Evolutionary conservation across 2,329 filamentous ascomycete species (phyloP), one percentile per base, ranked within the genome.

Genomic region (Pezicula neosporulosa): DNA sequence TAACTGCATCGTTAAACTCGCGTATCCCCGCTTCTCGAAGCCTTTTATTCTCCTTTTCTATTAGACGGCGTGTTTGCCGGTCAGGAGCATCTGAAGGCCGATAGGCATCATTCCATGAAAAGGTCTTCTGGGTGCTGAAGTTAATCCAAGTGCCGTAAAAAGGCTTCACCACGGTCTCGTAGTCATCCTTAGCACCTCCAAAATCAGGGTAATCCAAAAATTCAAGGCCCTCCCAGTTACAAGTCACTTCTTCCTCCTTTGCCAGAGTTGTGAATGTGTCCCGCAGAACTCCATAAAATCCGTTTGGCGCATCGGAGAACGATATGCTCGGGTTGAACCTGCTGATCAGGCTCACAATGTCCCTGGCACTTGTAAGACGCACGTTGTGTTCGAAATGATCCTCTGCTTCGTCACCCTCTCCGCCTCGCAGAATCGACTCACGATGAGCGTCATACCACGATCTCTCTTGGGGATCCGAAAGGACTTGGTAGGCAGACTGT

Each of bases 361-460:
- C 90, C 44, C 90, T 84, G 12, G 89, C 80, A 2, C 88, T 90
- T 7, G 90, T 96, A 56, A 95, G 77, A 47, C 81, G 83, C 56
- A 90, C 79, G 65, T 90, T 86, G 59, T 86, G 72, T 42, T 86
- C 83, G 59, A 82, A 83, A 49, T 81, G 75, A 35, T 76, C 77
- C 44, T 69, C 68, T 30, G 66, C 58, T 53, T 65, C 63, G 9
- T 64, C 63, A 9, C 60, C 63, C 42, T 69, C 69, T 24, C 69
- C 73, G 30, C 75, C 74, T 28, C 81, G 80, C 56, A 97, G 73
- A 55, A 97, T 95, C 47, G 88, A 85, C 60, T 91, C 86, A 54
- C 90, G 86, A 66, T 99, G 94, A 3, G 91, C 91, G 71, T 99
- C 93, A 72, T 99, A 99, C 94, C 94, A 99, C 30, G 92, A 87